Conservation (phyloP, 164 flowering plant genomes). For the Liquidambar formosana region DNA sequence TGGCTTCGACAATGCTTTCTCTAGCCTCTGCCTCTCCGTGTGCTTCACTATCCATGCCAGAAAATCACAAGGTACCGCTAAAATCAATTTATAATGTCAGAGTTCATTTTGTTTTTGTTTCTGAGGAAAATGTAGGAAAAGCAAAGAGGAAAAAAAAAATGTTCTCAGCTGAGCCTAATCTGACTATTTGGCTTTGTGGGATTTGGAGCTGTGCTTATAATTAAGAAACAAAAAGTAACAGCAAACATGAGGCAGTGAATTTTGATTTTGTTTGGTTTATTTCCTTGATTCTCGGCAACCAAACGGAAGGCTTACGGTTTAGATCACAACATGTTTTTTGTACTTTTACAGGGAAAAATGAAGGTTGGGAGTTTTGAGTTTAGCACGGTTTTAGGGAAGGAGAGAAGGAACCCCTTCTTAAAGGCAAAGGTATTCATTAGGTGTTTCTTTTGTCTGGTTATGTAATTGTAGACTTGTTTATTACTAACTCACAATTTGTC, state of each 20-base stretch:
- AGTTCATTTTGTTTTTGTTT: neutral
- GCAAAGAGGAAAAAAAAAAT: neutral
- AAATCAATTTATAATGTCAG: too few species aligned
- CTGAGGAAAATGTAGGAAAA: slow-evolving; percentile 3
- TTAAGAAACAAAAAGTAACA: neutral
- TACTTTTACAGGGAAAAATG: slow-evolving; percentile 29
- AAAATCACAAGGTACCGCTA: slow-evolving; percentile 32
- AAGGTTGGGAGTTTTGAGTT: slow-evolving; percentile 27
- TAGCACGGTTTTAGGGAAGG: slow-evolving; percentile 16
- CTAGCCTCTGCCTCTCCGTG: slow-evolving; percentile 37
- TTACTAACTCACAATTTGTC: too few species aligned
- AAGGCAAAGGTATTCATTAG: slow-evolving; percentile 31
- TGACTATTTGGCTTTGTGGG: too few species aligned
- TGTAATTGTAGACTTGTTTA: neutral
- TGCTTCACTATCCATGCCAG: slow-evolving; percentile 18
- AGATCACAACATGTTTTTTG: neutral
- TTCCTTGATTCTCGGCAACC: neutral
- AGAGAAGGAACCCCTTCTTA: slow-evolving; percentile 18
- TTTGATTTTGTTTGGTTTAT: neutral
- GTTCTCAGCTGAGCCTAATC: neutral
- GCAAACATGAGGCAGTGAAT: neutral
- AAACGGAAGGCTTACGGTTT: neutral
- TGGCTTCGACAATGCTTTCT: slow-evolving; percentile 59
- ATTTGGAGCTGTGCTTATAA: neutral
- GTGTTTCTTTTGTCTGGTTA: slow-evolving; percentile 7